These are phyloP conservation scores for Schwanniomyces vanrijiae DNA, from an alignment of 805 yeast species.

Conservation along the genomic window DNA sequence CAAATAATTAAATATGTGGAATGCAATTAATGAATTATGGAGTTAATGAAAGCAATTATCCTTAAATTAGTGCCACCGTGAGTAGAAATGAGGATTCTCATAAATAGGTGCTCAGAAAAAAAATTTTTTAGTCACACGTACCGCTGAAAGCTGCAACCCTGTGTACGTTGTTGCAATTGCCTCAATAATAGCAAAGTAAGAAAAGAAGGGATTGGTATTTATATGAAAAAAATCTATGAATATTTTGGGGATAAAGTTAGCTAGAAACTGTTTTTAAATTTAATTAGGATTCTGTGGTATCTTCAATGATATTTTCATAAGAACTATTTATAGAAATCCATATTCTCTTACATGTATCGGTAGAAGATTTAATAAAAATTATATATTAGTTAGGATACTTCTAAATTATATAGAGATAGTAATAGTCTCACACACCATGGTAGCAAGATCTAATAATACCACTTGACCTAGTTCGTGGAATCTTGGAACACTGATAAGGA, in stretches of 20 bases:
- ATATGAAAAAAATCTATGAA: background rate
- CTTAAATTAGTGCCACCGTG: conserved; percentile 1
- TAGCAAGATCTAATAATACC: conserved; percentile 19
- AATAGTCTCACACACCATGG: conserved; percentile 49
- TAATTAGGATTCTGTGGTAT: no score
- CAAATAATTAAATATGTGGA: background rate
- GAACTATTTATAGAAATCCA: background rate
- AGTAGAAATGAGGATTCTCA: conserved; percentile 1
- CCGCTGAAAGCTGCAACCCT: conserved; percentile 1
- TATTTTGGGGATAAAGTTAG: no score
- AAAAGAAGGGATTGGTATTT: background rate
- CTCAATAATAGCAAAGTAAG: background rate
- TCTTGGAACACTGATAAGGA: conserved; percentile 67
- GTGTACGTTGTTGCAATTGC: conserved; percentile 1
- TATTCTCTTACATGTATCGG: background rate
- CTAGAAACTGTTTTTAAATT: no score
- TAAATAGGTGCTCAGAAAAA: background rate
- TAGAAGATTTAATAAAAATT: background rate
- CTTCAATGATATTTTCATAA: background rate
- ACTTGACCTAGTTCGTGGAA: conserved; percentile 63
- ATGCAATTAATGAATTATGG: background rate
- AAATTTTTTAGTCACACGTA: conserved; percentile 1
- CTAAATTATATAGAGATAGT: conserved; percentile 8
- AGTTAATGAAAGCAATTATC: background rate
- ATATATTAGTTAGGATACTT: conserved; percentile 10